A percentile compares a stretch with the other conserved stretches of the same genome.
Evolutionary conservation across 2,329 filamentous ascomycete species (phyloP).

Genomic region (Monosporascus ibericus): DNA sequence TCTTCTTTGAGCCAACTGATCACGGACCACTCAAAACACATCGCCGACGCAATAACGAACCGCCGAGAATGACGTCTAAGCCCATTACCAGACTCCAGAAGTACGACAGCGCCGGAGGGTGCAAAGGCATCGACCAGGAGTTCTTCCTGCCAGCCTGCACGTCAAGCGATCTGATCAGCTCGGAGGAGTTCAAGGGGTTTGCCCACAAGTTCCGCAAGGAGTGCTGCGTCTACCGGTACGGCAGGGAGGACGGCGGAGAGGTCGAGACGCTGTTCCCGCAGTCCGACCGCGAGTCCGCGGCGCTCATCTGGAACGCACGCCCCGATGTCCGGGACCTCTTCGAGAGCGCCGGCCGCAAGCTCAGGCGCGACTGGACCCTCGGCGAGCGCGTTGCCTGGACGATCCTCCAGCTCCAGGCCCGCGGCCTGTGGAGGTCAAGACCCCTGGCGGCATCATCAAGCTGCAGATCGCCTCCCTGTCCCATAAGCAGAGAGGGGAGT

Average conservation of each 20-base stretch:
- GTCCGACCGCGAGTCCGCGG: background rate
- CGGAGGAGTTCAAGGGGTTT: background rate
- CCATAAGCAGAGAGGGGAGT: background rate
- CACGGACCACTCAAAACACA: too few relatives aligned
- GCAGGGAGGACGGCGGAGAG: background rate
- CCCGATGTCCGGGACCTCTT: background rate
- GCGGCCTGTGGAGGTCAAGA: background rate
- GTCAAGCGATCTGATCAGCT: background rate
- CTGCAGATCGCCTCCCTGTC: background rate
- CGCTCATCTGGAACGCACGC: background rate
- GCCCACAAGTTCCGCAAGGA: background rate
- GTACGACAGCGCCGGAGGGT: background rate
- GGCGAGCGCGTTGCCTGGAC: background rate
- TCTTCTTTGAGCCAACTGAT: background rate
- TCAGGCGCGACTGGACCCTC: background rate
- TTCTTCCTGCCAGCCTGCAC: background rate
- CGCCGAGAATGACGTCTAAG: background rate
- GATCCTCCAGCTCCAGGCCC: background rate
- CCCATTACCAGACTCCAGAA: background rate
- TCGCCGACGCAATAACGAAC: background rate
- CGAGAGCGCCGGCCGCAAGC: background rate
- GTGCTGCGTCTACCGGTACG: background rate
- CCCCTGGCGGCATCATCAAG: background rate
- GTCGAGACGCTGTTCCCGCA: background rate
- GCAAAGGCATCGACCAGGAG: background rate